Evolutionary conservation across 179 eudicot genomes (phyloP), one percentile per base, ranked within the genome.

Genomic region (Vitellaria paradoxa): DNA sequence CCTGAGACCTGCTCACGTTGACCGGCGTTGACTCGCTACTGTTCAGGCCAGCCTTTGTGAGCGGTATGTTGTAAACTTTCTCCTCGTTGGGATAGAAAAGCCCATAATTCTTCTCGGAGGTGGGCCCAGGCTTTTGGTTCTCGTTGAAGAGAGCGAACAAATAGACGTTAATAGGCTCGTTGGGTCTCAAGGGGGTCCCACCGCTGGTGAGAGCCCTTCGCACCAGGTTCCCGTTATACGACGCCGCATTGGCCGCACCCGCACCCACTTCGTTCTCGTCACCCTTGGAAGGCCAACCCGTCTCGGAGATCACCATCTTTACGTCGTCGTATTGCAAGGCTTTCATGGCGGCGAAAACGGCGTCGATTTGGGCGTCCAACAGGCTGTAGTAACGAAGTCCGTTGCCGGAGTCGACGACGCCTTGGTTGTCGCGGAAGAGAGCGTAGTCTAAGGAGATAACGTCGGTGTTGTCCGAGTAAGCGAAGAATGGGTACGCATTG

Each of bases 201-300:
- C 84, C 80, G 0, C 97, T 97, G 0, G 87, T 82, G 3, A 92
- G 80, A 0, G 85, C 94, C 50, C 97, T 70, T 6, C 85, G 82
- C 1, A 91, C 92, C 61, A 92, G 78, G 64, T 92, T 92, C 3
- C 98, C 97, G 64, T 92, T 94, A 65, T 94, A 94, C 65, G 91
- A 86, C 7, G 89, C 93, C 0, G 96, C 98, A 60, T 94, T 94
- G 30, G 65, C 81, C 3, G 18, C 63, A 1, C 84, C 71, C 0
- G 98, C 94, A 0, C 97, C 97, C 4, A 61, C 55, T 68, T 94
- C 97, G 11, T 85, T 82, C 65, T 79, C 80, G 66, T 89, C 98
- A 0, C 98, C 98, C 56, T 83, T 79, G 1, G 93, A 86, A 0
- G 98, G 98, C 98, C 98, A 92, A 0, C 98, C 98, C 1, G 97